A percentile compares a stretch with the other conserved stretches of the same genome.
These are phyloP conservation scores for Onygenales sp. DNA, from an alignment of 2,329 filamentous ascomycete genomes.

Conservation along the genomic window DNA sequence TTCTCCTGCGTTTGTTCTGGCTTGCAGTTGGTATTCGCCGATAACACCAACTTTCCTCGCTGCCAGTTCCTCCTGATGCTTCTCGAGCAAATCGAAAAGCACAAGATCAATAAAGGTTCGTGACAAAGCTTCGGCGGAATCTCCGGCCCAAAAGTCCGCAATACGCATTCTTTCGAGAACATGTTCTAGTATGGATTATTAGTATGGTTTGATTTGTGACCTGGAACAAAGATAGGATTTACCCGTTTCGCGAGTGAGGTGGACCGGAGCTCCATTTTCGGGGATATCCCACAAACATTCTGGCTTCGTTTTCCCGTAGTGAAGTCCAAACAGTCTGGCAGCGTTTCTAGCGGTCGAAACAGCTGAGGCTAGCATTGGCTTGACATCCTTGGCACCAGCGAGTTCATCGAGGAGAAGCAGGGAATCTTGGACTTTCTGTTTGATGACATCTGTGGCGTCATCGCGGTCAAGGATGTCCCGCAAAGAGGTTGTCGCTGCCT, in stretches of 20 bases:
- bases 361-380: not conserved
- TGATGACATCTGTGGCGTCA: no score
- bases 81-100: conserved; percentile 1
- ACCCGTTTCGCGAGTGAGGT: not conserved
- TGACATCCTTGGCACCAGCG: not conserved
- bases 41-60: not conserved
- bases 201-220: not conserved
- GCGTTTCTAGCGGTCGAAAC: not conserved
- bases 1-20: not conserved
- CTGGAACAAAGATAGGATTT: not conserved
- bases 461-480: no score
- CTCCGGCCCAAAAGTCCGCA: not conserved
- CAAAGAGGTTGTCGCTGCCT: no score
- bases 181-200: not conserved
- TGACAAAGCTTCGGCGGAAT: not conserved
- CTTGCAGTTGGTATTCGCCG: not conserved
- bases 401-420: no score
- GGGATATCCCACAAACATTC: not conserved
- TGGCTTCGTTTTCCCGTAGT: not conserved
- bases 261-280: not conserved
- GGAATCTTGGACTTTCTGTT: no score
- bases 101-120: conserved; percentile 3
- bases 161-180: not conserved
- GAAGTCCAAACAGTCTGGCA: not conserved
- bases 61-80: conserved; percentile 1